A percentile compares a stretch with the other conserved stretches of the same genome.
phyloP scores from a whole-genome alignment of 352 stramenopile genomes.

The Lagenidium giganteum region DNA sequence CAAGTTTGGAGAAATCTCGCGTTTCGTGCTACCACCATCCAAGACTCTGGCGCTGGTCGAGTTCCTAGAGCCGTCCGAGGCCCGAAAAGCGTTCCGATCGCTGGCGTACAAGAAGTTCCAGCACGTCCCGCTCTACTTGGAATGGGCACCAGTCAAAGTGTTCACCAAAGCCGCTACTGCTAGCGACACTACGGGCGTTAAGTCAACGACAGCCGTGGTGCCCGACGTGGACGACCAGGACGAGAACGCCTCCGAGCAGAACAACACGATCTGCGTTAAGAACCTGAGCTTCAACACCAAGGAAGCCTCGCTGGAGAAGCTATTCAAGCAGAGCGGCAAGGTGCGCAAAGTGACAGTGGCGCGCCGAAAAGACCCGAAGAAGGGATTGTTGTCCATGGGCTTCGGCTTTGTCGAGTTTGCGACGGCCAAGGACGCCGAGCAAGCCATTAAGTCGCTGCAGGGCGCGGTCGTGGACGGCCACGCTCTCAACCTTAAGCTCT shows the following conservation, averaged over 20 bases:
- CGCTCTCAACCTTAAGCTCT: conserved; percentile 92
- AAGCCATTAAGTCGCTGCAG: conserved; percentile 73
- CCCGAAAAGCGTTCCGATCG: conserved; percentile 93
- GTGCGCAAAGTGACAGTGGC: conserved; percentile 87
- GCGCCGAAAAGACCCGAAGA: conserved; percentile 75
- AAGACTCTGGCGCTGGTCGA: conserved; percentile 95
- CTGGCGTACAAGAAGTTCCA: conserved; percentile 99
- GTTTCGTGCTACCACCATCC: conserved; percentile 91
- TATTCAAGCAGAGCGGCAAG: conserved; percentile 64
- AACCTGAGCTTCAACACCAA: conserved; percentile 98
- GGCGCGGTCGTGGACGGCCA: conserved; percentile 93
- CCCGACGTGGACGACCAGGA: conserved; percentile 39
- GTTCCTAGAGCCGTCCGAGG: conserved; percentile 92
- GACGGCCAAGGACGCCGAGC: conserved; percentile 79
- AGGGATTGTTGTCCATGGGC: conserved; percentile 93
- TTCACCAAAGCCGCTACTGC: conserved; percentile 35
- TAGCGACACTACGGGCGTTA: conserved; percentile 31
- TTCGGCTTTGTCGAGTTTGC: conserved; percentile 99
- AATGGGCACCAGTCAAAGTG: conserved; percentile 94
- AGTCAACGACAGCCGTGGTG: conserved; percentile 36
- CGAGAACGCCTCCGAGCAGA: conserved; percentile 31
- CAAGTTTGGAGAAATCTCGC: conserved; percentile 80
- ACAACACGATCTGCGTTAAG: conserved; percentile 96
- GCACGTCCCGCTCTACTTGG: conserved; percentile 97
- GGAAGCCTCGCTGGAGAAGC: conserved; percentile 79